Evolutionary conservation across 257 asterid genomes (phyloP).

Genomic region (Vinca minor): DNA sequence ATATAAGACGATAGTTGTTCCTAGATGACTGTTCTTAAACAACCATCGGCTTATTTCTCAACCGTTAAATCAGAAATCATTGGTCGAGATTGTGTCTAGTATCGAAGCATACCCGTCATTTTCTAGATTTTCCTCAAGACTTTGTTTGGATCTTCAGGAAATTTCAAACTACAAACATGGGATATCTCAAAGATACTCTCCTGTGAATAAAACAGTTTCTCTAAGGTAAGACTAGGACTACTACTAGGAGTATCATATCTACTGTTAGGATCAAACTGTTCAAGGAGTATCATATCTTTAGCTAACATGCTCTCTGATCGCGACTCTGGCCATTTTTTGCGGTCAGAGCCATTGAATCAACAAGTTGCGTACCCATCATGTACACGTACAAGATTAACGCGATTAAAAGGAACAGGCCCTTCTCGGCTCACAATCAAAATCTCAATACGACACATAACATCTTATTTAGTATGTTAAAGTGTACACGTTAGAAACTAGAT

Average conservation of each 20-base stretch:
- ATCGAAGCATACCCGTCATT: too few relatives aligned
- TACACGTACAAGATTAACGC: not conserved
- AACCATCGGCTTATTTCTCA: too few relatives aligned
- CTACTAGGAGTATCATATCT: too few relatives aligned
- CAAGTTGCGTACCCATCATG: not conserved
- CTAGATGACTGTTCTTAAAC: too few relatives aligned
- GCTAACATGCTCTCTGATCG: not conserved
- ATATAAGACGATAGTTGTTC: too few relatives aligned
- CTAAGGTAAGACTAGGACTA: not conserved
- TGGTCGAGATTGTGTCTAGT: too few relatives aligned
- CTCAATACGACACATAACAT: not conserved
- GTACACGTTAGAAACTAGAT: not conserved
- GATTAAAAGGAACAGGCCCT: not conserved
- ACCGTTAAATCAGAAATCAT: too few relatives aligned
- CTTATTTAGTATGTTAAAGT: not conserved
- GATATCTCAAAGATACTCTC: too few relatives aligned
- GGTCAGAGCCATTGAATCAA: not conserved
- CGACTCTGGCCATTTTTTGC: not conserved
- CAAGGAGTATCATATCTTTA: too few relatives aligned
- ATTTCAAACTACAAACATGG: constrained; percentile 6
- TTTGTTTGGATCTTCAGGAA: constrained; percentile 19
- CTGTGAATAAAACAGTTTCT: not conserved
- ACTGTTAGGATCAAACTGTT: too few relatives aligned
- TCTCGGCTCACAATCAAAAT: too few relatives aligned
- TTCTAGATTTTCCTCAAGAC: not conserved